phyloP scores from a whole-genome alignment of 345 rosid genomes.

The Trapa incisa region DNA sequence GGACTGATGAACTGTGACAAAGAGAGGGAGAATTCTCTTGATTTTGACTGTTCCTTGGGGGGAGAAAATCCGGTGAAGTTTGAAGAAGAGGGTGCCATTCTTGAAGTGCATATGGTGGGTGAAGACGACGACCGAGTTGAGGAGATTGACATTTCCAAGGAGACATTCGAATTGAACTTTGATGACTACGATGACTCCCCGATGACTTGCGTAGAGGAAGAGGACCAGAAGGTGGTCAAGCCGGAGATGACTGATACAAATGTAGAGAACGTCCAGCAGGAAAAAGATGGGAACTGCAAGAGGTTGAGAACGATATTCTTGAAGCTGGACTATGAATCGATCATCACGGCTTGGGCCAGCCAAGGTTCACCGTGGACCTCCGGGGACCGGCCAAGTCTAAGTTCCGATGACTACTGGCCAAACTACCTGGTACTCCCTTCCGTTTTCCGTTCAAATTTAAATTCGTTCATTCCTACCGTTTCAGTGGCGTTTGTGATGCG shows the following conservation, averaged over 20 bases:
- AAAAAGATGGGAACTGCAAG: background rate
- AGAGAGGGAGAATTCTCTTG: conserved; percentile 13
- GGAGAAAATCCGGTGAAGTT: conserved; percentile 26
- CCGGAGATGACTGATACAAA: conserved; percentile 4
- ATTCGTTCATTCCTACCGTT: too few species aligned
- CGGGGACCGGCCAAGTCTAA: conserved; percentile 50
- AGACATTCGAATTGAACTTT: conserved; percentile 60
- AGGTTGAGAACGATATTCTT: conserved; percentile 36
- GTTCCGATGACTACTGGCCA: conserved; percentile 36
- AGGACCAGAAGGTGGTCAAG: conserved; percentile 14
- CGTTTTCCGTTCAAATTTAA: background rate
- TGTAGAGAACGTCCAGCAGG: conserved; percentile 2
- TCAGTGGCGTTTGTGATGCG: too few species aligned
- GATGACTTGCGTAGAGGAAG: conserved; percentile 24
- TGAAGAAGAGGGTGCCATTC: conserved; percentile 27
- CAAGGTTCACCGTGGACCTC: conserved; percentile 67
- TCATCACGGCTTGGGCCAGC: conserved; percentile 60
- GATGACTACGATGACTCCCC: conserved; percentile 39
- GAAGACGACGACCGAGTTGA: conserved; percentile 8
- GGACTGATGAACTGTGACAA: conserved; percentile 37
- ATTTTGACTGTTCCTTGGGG: conserved; percentile 1
- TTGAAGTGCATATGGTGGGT: conserved; percentile 1
- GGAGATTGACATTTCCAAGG: conserved; percentile 26
- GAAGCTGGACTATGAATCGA: conserved; percentile 55
- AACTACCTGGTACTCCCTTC: conserved; percentile 37